A percentile compares a stretch with the other conserved stretches of the same genome.
phyloP scores from a whole-genome alignment of 2,329 filamentous ascomycete species.

The Paecilomyces variotii region DNA sequence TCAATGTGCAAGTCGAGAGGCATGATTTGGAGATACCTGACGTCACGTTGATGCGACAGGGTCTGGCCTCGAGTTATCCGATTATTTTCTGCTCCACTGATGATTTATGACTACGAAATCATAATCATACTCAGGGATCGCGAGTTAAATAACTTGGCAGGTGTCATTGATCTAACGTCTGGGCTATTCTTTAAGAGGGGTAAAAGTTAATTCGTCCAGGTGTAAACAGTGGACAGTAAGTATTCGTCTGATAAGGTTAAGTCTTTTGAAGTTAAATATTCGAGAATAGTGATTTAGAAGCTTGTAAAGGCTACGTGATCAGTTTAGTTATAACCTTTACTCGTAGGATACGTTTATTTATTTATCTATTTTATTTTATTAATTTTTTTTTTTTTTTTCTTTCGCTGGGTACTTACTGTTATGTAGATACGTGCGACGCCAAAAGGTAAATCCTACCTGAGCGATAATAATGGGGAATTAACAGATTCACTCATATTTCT shows the following conservation, averaged over 20 bases:
- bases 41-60: background rate
- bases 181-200: background rate
- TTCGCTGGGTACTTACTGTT: too few relatives aligned
- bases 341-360: too few relatives aligned
- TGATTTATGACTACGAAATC: too few relatives aligned
- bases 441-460: too few relatives aligned
- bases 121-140: too few relatives aligned
- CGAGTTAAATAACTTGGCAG: too few relatives aligned
- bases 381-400: too few relatives aligned
- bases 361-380: too few relatives aligned
- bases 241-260: background rate
- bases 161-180: background rate
- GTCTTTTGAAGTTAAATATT: background rate
- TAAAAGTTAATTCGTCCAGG: background rate
- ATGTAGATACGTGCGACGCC: too few relatives aligned
- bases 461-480: too few relatives aligned
- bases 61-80: background rate
- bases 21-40: background rate
- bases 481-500: too few relatives aligned
- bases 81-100: background rate
- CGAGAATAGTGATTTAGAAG: background rate
- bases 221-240: background rate
- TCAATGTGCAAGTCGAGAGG: too few relatives aligned
- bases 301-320: background rate
- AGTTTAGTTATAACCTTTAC: background rate